Base-by-base conservation (phyloP, 805 yeast species). In the Yamadazyma olivae region DNA sequence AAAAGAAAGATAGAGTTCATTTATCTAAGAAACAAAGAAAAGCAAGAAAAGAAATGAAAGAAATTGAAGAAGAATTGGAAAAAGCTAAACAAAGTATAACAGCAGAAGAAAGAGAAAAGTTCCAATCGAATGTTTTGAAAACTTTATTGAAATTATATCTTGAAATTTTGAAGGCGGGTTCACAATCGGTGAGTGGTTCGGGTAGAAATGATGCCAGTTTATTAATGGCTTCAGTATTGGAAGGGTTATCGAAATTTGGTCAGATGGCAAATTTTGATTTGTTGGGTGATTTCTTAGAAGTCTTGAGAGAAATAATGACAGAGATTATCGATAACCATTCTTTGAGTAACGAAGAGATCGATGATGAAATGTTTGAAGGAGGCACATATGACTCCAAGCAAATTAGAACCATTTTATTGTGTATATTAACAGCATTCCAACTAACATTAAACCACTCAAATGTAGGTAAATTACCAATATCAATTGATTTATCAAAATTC, bases 221-320 rank as follows among this genome's bases (percentile, higher is more conserved):
- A 10, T 65, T 93, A 35, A 79, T 88, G 70, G 96, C 95, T 6
- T 73, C 91, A 0, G 95, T 91, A 0, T 67, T 93, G 36, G 98
- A 93, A 63, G 98, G 98, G 3, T 64, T 93, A 38, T 85, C 97
- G 1, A 78, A 79, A 53, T 89, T 82, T 54, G 96, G 98, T 2
- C 93, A 83, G 51, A 81, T 90, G 80, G 89, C 95, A 17, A 93
- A 93, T 54, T 79, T 91, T 39, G 98, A 93, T 46, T 68, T 93
- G 30, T 73, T 93, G 48, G 98, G 98, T 17, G 99, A 93, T 56
- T 80, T 93, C 60, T 68, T 93, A 34, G 95, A 83, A 54, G 96
- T 90, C 6, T 71, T 93, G 57, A 73, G 90, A 47, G 98, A 93
- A 58, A 75, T 90, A 17, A 77, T 88, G 56, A 50, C 52, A 9